These are phyloP conservation scores for Wickerhamomyces alni DNA, from an alignment of 805 yeast genomes.

Conservation along the genomic window DNA sequence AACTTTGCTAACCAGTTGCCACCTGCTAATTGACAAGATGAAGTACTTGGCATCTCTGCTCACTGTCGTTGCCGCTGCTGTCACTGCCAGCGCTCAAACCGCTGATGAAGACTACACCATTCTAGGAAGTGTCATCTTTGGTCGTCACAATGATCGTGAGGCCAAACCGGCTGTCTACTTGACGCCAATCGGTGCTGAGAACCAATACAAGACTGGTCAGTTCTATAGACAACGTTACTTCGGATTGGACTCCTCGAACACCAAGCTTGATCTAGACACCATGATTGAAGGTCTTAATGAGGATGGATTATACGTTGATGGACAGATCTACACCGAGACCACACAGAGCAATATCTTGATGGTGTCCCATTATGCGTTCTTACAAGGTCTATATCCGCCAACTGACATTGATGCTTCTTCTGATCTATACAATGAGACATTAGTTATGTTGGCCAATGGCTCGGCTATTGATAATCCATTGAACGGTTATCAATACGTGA, in stretches of 20 bases:
- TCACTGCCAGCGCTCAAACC: background rate
- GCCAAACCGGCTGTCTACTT: constrained; percentile 38
- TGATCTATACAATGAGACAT: constrained; percentile 16
- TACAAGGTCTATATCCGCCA: constrained; percentile 45
- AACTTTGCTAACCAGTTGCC: no score
- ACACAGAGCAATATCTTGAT: constrained; percentile 30
- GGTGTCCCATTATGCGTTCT: constrained; percentile 36
- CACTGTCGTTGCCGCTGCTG: background rate
- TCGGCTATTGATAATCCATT: constrained; percentile 31
- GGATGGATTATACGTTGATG: constrained; percentile 30
- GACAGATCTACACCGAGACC: constrained; percentile 32
- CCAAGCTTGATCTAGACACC: constrained; percentile 23
- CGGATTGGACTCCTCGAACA: constrained; percentile 24
- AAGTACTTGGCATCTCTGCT: no score
- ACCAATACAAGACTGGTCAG: constrained; percentile 32
- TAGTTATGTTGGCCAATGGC: constrained; percentile 36
- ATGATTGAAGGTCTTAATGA: constrained; percentile 26
- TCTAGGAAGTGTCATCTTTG: constrained; percentile 38
- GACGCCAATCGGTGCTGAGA: constrained; percentile 37
- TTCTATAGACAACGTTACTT: constrained; percentile 39
- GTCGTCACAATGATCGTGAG: constrained; percentile 45
- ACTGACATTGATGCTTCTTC: constrained; percentile 18
- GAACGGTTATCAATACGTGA: constrained; percentile 41
- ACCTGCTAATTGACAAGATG: no score
- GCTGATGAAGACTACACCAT: constrained; percentile 3